Evolutionary conservation across 495 filamentous ascomycete species (phyloP).

Genomic region (Aspergillus funiculosus): DNA sequence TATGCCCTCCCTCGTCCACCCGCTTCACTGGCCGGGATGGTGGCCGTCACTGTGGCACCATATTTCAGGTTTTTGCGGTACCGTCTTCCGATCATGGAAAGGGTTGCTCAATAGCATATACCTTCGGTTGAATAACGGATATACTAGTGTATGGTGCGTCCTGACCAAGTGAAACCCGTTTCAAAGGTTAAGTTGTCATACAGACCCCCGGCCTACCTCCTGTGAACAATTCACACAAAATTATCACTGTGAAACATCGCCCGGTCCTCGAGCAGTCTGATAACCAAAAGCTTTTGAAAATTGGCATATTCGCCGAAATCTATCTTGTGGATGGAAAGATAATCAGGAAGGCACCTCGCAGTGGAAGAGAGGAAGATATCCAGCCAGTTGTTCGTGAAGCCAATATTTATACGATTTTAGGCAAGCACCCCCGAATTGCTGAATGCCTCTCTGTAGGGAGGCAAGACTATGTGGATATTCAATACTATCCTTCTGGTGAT

Average conservation of each 20-base stretch:
- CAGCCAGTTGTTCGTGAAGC: conserved; percentile 18
- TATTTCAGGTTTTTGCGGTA: too few relatives aligned
- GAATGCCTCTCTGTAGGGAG: conserved; percentile 9
- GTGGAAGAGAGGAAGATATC: conserved; percentile 12
- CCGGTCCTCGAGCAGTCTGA: too few relatives aligned
- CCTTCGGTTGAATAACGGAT: too few relatives aligned
- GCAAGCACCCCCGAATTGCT: conserved; percentile 18
- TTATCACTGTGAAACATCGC: background rate
- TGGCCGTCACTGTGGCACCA: too few relatives aligned
- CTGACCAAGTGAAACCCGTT: too few relatives aligned
- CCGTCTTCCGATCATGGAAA: too few relatives aligned
- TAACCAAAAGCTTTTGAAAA: conserved; percentile 8
- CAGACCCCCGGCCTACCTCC: too few relatives aligned
- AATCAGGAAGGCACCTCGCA: conserved; percentile 15
- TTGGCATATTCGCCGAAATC: conserved; percentile 16
- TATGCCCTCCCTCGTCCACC: too few relatives aligned
- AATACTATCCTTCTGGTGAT: conserved; percentile 14
- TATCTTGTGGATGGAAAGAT: conserved; percentile 11
- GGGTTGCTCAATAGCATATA: too few relatives aligned
- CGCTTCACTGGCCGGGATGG: too few relatives aligned
- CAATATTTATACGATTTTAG: conserved; percentile 11
- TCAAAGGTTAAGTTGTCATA: too few relatives aligned
- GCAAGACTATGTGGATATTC: conserved; percentile 10
- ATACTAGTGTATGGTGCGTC: too few relatives aligned
- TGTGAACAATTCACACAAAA: background rate